Evolutionary conservation across 768 basidiomycete genomes (phyloP).

Genomic region (Cystobasidium ongulense): DNA sequence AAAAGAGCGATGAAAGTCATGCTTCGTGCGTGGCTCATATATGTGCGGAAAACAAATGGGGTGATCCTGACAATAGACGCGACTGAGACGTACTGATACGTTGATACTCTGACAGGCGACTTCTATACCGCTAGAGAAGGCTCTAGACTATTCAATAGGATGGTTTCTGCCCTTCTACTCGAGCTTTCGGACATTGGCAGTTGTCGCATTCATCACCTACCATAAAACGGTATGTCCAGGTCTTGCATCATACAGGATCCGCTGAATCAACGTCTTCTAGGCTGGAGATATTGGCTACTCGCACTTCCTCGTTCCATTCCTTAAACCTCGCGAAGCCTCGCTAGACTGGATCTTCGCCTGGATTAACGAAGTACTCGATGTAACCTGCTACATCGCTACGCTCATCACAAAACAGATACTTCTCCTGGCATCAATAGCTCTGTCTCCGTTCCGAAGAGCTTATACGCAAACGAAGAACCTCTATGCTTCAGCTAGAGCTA

Average conservation of each 20-base stretch:
- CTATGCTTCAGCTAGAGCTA: not conserved
- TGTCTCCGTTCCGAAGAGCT: not conserved
- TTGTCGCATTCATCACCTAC: not conserved
- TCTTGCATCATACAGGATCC: not conserved
- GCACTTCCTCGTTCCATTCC: not conserved
- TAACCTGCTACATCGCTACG: not conserved
- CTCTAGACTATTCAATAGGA: not conserved
- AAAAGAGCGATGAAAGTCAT: slow-evolving; percentile 8
- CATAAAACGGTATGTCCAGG: not conserved
- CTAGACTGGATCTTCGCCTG: slow-evolving; percentile 1
- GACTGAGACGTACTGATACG: not conserved
- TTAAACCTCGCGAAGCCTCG: slow-evolving; percentile 1
- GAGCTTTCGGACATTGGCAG: not conserved
- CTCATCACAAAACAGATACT: not conserved
- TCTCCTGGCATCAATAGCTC: not conserved
- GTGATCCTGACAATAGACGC: not conserved
- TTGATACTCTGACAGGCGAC: not conserved
- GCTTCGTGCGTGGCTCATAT: slow-evolving; percentile 13
- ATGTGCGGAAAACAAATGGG: not conserved
- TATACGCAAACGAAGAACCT: no score
- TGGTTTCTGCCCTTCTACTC: slow-evolving; percentile 15
- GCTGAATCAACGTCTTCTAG: not conserved
- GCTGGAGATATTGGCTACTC: slow-evolving; percentile 15
- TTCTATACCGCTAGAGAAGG: not conserved
- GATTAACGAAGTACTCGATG: slow-evolving; percentile 5